Evolutionary conservation across 2,329 filamentous ascomycete species (phyloP), one percentile per base, ranked within the genome.

Genomic region (Aspergillus transmontanensis): DNA sequence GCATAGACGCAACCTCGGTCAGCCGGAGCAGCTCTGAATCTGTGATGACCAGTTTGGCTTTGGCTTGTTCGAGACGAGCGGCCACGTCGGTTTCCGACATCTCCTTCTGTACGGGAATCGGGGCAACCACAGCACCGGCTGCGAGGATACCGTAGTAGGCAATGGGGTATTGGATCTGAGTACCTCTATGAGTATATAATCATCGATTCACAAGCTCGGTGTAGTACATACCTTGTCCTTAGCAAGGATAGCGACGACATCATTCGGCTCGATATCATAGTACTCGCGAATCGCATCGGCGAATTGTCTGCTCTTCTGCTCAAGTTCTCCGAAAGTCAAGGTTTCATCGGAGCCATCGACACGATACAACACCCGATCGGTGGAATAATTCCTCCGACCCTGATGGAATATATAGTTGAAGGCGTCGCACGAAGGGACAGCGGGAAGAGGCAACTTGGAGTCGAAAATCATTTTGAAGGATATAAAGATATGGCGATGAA

Each of bases 151-250:
- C 69, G 36, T 65, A 69, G 64, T 68, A 71, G 28, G 66, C 68
- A 36, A 72, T 66, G 2, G 71, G 71, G 54, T 72, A 72, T 48
- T 69, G 57, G 32, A 72, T 69, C 67, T 72, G 23, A 6, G n/a
- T 12, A 14, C 45, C 14, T 10, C 19, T 28, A 28, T 55, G 2
- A 50, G 46, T 30, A 28, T 16, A 28, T 39, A 45, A 21, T 3
- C 10, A 28, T n/a, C 6, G 9, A 6, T 3, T 5, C 14, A 21
- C 19, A 11, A 14, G 3, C 28, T 21, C 10, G 11, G 9, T 21
- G 10, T 7, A 23, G 3, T 12, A n/a, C 32, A 36, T 36, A 54
- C 51, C 51, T 54, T 54, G 28, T 54, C 51, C 30, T 54, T 51
- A 2, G 62, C 62, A 7, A 64, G 59, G 30, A 64, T 62, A 4